phyloP scores from a whole-genome alignment of 352 stramenopile genomes.

The Globisporangium paroecandrum region DNA sequence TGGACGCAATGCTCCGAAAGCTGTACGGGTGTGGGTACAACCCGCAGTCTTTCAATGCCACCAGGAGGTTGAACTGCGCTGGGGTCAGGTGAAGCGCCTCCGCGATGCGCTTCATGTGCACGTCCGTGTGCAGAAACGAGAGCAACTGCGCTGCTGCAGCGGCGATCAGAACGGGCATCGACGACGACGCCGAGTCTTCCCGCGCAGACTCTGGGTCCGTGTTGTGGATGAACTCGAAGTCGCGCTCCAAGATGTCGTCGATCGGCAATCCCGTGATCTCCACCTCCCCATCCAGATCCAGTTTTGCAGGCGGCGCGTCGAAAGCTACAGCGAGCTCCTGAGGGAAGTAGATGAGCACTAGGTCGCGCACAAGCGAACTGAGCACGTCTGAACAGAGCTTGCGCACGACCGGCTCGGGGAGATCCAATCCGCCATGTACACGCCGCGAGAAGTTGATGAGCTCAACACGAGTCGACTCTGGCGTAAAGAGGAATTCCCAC shows the following conservation, averaged over 20 bases:
- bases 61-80: conserved; percentile 63
- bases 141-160: conserved; percentile 43
- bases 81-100: conserved; percentile 41
- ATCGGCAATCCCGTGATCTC: conserved; percentile 50
- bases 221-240: conserved; percentile 28
- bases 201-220: background rate
- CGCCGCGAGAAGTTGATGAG: conserved; percentile 63
- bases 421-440: conserved; percentile 62
- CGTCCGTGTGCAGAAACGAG: conserved; percentile 32
- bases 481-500: conserved; percentile 62
- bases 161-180: conserved; percentile 23
- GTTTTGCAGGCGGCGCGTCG: conserved; percentile 43
- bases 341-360: conserved; percentile 63
- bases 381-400: conserved; percentile 69
- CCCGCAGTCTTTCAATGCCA: conserved; percentile 46
- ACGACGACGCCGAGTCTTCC: conserved; percentile 10
- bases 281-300: conserved; percentile 59
- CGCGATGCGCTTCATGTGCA: conserved; percentile 50
- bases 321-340: conserved; percentile 58
- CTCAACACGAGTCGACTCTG: conserved; percentile 59
- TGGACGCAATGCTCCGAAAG: conserved; percentile 43
- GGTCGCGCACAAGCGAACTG: conserved; percentile 55
- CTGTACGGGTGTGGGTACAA: conserved; percentile 43
- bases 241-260: conserved; percentile 55
- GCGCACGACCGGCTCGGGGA: conserved; percentile 64